Conservation (phyloP, 768 basidiomycete genomes). For the Dioszegia hungarica region DNA sequence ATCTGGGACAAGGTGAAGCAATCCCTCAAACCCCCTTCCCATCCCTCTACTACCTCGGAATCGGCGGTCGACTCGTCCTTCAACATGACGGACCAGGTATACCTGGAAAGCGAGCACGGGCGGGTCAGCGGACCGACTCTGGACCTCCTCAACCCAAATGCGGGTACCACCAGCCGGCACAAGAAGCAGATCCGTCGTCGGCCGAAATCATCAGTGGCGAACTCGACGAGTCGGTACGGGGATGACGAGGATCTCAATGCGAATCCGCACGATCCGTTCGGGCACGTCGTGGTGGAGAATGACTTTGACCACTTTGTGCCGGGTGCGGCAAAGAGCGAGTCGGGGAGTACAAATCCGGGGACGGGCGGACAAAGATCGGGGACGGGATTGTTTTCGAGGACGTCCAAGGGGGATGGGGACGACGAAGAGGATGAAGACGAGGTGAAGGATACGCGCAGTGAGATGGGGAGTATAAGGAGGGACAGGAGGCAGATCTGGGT, state of each 20-base stretch:
- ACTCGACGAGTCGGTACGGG: slow-evolving; percentile 27
- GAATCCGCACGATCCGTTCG: slow-evolving; percentile 32
- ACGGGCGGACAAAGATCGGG: slow-evolving; percentile 2
- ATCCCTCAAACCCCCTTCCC: slow-evolving; percentile 39
- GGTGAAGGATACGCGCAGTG: background rate
- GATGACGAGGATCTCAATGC: slow-evolving; percentile 34
- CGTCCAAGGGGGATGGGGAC: slow-evolving; percentile 7
- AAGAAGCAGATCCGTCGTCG: slow-evolving; percentile 17
- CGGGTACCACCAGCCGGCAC: slow-evolving; percentile 17
- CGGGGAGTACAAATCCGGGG: slow-evolving; percentile 29
- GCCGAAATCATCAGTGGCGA: slow-evolving; percentile 11
- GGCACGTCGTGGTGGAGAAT: slow-evolving; percentile 41
- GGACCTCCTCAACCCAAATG: slow-evolving; percentile 28
- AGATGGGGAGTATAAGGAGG: slow-evolving; percentile 16
- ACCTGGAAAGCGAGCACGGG: slow-evolving; percentile 9
- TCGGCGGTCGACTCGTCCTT: slow-evolving; percentile 27
- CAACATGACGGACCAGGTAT: slow-evolving; percentile 23
- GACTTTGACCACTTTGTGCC: slow-evolving; percentile 44
- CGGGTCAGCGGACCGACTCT: slow-evolving; percentile 6
- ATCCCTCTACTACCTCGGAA: slow-evolving; percentile 47
- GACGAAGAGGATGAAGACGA: slow-evolving; percentile 8
- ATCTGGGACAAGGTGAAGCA: slow-evolving; percentile 26
- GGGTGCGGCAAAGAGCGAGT: slow-evolving; percentile 22
- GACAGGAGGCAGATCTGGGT: slow-evolving; percentile 25
- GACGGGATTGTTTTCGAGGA: slow-evolving; percentile 4